Base-by-base conservation (phyloP, 2,329 filamentous ascomycete species). In the Epichloe sp. region DNA sequence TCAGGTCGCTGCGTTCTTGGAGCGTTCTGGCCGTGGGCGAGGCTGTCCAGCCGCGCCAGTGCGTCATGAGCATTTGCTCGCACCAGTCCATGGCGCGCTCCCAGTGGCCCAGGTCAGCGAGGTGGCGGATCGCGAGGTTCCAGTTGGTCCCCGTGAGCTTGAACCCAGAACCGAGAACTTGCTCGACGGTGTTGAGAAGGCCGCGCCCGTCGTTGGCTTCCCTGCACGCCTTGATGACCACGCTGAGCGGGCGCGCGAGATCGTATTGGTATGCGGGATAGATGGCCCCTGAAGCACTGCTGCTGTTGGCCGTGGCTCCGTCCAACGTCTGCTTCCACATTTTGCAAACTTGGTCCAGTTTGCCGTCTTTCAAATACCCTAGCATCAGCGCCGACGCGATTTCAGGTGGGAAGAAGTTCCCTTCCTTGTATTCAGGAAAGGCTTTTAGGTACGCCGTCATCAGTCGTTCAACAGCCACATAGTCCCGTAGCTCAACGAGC, bases 61-160 rank as follows among this genome's bases (percentile, higher is more conserved):
- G 74, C 1, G 78, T 75, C 78, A 95, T 94, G 51, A 97, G 81
- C 54, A 80, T 79, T 26, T 74, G 68, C 69, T 97, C 91, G 62
- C 86, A 91, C 48, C 83, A 68, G 21, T 70, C 63, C 67, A 93
- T 95, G 38, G 89, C 89, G 19, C 83, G 73, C 46, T 79, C 68
- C 59, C 77, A 76, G 44, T 76, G 73, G 44, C 76, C 74, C 50
- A 80, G 72, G 14, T 73, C 70, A 23, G 81, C 79, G 31, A 96
- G 78, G 48, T 75, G 67, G 59, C 85, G 79, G 51, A 95, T 76
- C 56, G 86, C 82, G 48, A 78, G 74, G 63, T 95, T 93, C 88
- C 88, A 95, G 58, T 87, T 89, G 59, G 76, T 77, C 62, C 79
- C 83, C 60, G 88, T 83, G 52, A 96, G 67, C 31, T 72, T 70